phyloP scores from a whole-genome alignment of 2,329 filamentous ascomycete species.

The Trichoderma sp. region DNA sequence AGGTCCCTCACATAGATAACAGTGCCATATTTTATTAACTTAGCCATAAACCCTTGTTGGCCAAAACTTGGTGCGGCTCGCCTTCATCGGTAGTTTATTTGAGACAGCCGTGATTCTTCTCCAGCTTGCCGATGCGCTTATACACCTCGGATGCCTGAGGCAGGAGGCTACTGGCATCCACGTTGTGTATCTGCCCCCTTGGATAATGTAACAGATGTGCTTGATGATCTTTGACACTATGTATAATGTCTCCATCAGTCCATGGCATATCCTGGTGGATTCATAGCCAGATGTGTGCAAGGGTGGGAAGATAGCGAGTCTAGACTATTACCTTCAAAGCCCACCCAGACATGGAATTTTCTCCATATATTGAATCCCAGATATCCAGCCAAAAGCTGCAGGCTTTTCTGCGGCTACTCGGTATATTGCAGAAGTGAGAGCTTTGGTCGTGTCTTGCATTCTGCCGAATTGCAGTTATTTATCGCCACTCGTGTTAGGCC shows the following conservation, averaged over 20 bases:
- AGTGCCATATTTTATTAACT: too few relatives aligned
- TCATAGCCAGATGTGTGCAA: background rate
- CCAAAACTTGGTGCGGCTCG: background rate
- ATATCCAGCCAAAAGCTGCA: background rate
- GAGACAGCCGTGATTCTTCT: background rate
- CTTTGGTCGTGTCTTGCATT: background rate
- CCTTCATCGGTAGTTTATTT: background rate
- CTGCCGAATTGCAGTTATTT: background rate
- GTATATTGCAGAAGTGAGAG: background rate
- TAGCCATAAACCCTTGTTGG: too few relatives aligned
- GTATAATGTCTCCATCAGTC: background rate
- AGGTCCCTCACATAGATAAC: background rate
- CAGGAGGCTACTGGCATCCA: background rate
- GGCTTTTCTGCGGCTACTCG: background rate
- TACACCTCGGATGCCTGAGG: background rate
- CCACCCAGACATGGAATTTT: background rate
- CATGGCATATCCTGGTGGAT: rapidly evolving
- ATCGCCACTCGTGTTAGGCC: background rate
- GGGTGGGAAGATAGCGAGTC: too few relatives aligned
- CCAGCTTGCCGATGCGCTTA: background rate
- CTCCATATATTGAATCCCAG: background rate
- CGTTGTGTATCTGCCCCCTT: background rate
- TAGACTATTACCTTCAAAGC: background rate
- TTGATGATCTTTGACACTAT: background rate
- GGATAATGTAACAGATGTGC: background rate